Conservation (phyloP, 2,329 filamentous ascomycete genomes). For the Dactylellina haptotyla region DNA sequence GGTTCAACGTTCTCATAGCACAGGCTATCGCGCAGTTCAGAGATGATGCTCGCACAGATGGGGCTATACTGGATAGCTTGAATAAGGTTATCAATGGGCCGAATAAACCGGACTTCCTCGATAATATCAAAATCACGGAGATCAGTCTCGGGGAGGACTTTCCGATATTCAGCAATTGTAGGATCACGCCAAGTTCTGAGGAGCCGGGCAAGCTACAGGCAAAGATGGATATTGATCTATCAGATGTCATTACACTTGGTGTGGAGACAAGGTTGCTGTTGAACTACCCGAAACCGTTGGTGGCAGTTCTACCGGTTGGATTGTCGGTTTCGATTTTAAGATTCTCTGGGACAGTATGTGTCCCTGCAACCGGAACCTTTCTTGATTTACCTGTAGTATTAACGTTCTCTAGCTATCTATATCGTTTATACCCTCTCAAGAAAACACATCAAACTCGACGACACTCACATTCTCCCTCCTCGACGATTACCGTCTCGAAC, state of each 20-base stretch:
- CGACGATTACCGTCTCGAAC: constrained; percentile 85
- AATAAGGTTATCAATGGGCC: constrained; percentile 87
- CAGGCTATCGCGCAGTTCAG: constrained; percentile 97
- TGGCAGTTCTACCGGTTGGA: constrained; percentile 89
- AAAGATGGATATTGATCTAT: constrained; percentile 94
- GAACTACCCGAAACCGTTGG: constrained; percentile 91
- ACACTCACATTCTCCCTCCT: constrained; percentile 95
- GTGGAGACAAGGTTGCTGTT: constrained; percentile 92
- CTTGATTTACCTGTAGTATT: background rate
- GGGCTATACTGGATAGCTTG: constrained; percentile 85
- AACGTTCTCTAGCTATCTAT: constrained; percentile 71
- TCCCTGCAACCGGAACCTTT: background rate
- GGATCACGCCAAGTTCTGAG: constrained; percentile 84
- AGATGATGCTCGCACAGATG: constrained; percentile 89
- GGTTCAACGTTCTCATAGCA: constrained; percentile 97
- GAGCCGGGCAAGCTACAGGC: constrained; percentile 88
- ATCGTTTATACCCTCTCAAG: constrained; percentile 80
- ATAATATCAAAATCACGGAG: constrained; percentile 87
- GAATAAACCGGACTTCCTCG: constrained; percentile 87
- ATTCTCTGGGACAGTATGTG: constrained; percentile 81
- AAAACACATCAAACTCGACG: constrained; percentile 72
- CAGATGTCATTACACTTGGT: constrained; percentile 92
- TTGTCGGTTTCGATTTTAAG: constrained; percentile 89
- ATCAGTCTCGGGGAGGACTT: constrained; percentile 95
- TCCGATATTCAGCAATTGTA: constrained; percentile 97